phyloP scores from a whole-genome alignment of 139 green algal species.

The Micractinium sp. region DNA sequence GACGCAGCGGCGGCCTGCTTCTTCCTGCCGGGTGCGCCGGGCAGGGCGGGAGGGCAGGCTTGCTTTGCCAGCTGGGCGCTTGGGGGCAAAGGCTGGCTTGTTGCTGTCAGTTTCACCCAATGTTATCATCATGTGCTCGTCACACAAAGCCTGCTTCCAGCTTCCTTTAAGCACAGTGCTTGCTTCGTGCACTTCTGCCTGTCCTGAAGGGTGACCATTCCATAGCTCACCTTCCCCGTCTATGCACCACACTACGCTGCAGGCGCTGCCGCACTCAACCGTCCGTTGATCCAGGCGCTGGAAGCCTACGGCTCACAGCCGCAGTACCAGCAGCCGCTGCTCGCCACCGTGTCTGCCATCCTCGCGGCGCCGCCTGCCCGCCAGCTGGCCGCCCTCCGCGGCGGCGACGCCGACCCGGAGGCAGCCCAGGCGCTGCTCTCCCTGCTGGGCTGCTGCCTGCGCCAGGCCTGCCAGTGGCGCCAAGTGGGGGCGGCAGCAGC shows the following conservation, averaged over 20 bases:
- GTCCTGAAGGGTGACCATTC: not conserved
- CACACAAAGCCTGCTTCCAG: not conserved
- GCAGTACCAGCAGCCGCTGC: constrained; percentile 26
- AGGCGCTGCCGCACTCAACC: not conserved
- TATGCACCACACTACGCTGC: not conserved
- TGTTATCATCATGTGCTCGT: not conserved
- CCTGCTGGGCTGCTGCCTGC: constrained; percentile 28
- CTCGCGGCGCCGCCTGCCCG: not conserved
- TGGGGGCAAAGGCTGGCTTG: too few species aligned
- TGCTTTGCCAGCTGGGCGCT: not conserved
- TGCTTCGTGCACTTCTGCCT: not conserved
- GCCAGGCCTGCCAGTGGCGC: constrained; percentile 17
- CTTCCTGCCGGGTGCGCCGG: constrained; percentile 20
- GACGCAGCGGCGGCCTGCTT: constrained; percentile 7
- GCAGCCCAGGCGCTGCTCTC: constrained; percentile 35
- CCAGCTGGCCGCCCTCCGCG: constrained; percentile 8
- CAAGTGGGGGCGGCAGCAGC: not conserved
- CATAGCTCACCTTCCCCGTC: not conserved
- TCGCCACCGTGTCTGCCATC: not conserved
- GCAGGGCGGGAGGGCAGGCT: too few species aligned
- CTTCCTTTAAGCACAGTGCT: not conserved
- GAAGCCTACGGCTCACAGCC: not conserved
- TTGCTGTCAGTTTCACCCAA: too few species aligned
- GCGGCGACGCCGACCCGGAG: constrained; percentile 33
- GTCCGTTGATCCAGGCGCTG: constrained; percentile 7